A percentile compares a stretch with the other conserved stretches of the same genome.
Conservation (phyloP, 768 basidiomycete species). For the Leccinum boreale region DNA sequence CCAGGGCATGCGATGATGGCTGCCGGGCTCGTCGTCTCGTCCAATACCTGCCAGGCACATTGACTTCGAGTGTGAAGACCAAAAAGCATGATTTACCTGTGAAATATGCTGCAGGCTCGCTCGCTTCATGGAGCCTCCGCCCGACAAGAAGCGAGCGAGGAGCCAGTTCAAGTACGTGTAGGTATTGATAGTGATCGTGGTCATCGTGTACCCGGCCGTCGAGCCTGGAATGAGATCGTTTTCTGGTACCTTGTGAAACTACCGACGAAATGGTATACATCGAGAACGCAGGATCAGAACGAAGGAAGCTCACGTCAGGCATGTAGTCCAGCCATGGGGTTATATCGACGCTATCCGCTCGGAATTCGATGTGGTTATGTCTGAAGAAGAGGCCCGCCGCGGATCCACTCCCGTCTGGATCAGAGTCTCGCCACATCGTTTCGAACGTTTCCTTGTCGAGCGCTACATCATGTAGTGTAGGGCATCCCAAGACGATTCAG, state of each 20-base stretch:
- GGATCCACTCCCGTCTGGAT: slow-evolving; percentile 41
- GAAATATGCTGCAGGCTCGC: slow-evolving; percentile 63
- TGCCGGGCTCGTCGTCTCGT: slow-evolving; percentile 4
- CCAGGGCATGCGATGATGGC: slow-evolving; percentile 73
- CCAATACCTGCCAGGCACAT: slow-evolving; percentile 12
- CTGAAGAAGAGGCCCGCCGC: slow-evolving; percentile 65
- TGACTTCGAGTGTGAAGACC: not conserved
- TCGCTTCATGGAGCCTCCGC: slow-evolving; percentile 62
- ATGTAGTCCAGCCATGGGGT: slow-evolving; percentile 42
- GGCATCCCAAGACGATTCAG: not conserved
- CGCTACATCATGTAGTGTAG: slow-evolving; percentile 33
- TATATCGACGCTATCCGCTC: slow-evolving; percentile 33
- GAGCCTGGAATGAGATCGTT: slow-evolving; percentile 42
- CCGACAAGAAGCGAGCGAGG: slow-evolving; percentile 49
- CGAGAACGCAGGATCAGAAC: not conserved
- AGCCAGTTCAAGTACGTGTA: slow-evolving; percentile 65
- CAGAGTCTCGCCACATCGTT: slow-evolving; percentile 72
- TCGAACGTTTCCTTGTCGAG: slow-evolving; percentile 73
- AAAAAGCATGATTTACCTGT: slow-evolving; percentile 38
- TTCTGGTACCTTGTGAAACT: slow-evolving; percentile 38
- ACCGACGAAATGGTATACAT: not conserved
- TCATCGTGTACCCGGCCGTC: slow-evolving; percentile 54
- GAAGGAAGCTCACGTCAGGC: slow-evolving; percentile 43
- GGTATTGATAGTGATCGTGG: slow-evolving; percentile 66
- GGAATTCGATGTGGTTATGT: slow-evolving; percentile 60